Base-by-base conservation (phyloP, 768 basidiomycete genomes). In the Panellus pusillus region DNA sequence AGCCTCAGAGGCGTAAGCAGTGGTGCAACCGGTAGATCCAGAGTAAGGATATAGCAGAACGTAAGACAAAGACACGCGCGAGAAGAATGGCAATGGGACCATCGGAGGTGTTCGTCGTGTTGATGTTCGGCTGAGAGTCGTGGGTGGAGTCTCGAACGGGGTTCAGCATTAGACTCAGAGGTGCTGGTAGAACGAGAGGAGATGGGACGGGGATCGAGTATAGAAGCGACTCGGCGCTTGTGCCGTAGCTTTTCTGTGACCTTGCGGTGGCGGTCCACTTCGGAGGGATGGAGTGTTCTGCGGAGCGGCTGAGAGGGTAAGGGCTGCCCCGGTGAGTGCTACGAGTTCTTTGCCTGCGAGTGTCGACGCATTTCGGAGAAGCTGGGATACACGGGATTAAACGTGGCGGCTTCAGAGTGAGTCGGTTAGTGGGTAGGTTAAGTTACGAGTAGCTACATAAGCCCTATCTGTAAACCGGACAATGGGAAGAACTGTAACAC, bases 191-290 rank as follows among this genome's bases (percentile, higher is more conserved):
- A 29, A 19, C 36, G 50, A 38, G 48, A 51, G 19, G 40, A 12
- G 19, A 35, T 6, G 19, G 44, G 44, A 18, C 44, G 51, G 18
- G 51, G 29, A 45, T 52, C 51, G 27, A 46, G 44, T 12, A 52
- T 46, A 17, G 51, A 52, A 19, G 37, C 38, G 43, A 45, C 44
- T 11, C 37, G 44, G 29, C 51, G 51, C 20, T 31, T 38, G 38
- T 14, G 50, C 3, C 49, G 41, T 35, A 44, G 32, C 12, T 40
- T 24, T 35, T 50, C 49, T 3, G 20, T 51, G 50, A 44, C 13
- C 17, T 51, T 51, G 1, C 43, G 42, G 14, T 31, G 17, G 19
- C 50, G 42, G 24, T 37, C 50, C 50, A 51, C 17, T 52, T 52
- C 36, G 29, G 35, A 18, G 51, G 50, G 13, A 50, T 7, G 44